Base-by-base conservation (phyloP, 148 eudicot species). In the Vaccinium vitisidaea region DNA sequence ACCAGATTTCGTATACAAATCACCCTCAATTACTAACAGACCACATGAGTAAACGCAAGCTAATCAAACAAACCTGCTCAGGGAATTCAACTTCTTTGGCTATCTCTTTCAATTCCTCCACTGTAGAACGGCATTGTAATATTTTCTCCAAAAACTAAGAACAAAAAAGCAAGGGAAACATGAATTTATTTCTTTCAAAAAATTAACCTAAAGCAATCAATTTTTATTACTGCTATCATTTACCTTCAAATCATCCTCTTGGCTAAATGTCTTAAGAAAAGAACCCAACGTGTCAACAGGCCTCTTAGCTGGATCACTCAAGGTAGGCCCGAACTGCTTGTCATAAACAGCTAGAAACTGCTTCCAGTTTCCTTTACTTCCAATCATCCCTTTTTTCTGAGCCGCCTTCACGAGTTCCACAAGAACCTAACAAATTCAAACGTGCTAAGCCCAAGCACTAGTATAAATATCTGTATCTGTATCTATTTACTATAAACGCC, bases 341-440 rank as follows among this genome's bases (percentile, higher is more conserved):
- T 95, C 98, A 82, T 91, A 85, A 80, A 76, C 85, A 76, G 84
- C 83, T 70, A 97, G 83, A 80, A 97, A 97, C 15, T 95, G 92
- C 89, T 97, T 95, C 99, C 99, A 97, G 48, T 77, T 87, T 61
- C 99, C 99, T 59, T 90, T 89, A 14, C 90, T 94, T 79, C 99
- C 99, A 63, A 79, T 55, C 98, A 94, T 93, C 75, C 90, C 94
- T 70, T 80, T 78, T 86, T 92, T 94, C 82, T 95, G 99, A 30
- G 92, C 89, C 89, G 91, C 50, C 88, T 94, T 97, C 61, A 95
- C 98, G 61, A 93, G 85, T 79, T 91, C 90, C 78, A 91, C 95
- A 30, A 95, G 93, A 87, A 87, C 96, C 99, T 90, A 85, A 80
- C 12, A 59, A 32, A 19, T 23, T 54, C 30, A 12, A 63, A 19